Base-by-base conservation (phyloP, 192 early-diverging fungal species). In the Coemansia sp. region DNA sequence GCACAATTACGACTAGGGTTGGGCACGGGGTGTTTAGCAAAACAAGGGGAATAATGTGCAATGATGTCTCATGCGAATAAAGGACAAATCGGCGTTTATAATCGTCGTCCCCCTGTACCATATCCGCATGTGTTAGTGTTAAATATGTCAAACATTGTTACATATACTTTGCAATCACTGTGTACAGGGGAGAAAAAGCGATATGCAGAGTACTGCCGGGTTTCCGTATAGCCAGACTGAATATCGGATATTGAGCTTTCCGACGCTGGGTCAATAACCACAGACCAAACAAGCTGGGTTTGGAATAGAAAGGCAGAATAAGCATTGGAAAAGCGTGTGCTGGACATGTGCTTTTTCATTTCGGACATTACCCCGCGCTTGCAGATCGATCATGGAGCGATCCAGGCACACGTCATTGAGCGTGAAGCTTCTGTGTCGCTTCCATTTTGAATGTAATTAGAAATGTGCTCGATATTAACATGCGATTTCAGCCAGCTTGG, bases 121-220 rank as follows among this genome's bases (percentile, higher is more conserved):
- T 56, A 17, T 56, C 55, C 35, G 55, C 21, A 17, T 56, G 21
- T 38, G n/a, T 39, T 21, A 21, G 27, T 3, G 4, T 38, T 6
- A 25, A 23, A 21, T 37, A 19, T 21, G 25, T 56, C 55, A 56
- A 56, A 56, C 55, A 37, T 37, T 25, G 55, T 56, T 21, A 56
- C 55, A 56, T 17, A 19, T 9, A 37, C 15, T 56, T 8, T 56
- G 15, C 17, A 29, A 29, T 27, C 37, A 29, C 55, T 27, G 25
- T 37, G 19, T 5, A 15, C 10, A 56, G 9, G n/a, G 37, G 55
- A 19, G n/a, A 25, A 25, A 55, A 55, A 17, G 53, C 29, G 35
- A 37, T 56, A 56, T 56, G 55, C 55, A 56, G 5, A 56, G 17
- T 37, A 56, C 35, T 37, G 55, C 55, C 55, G 55, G 29, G 48